Evolutionary conservation across 192 early-diverging fungal species (phyloP).

Genomic region (Podila minutissima): DNA sequence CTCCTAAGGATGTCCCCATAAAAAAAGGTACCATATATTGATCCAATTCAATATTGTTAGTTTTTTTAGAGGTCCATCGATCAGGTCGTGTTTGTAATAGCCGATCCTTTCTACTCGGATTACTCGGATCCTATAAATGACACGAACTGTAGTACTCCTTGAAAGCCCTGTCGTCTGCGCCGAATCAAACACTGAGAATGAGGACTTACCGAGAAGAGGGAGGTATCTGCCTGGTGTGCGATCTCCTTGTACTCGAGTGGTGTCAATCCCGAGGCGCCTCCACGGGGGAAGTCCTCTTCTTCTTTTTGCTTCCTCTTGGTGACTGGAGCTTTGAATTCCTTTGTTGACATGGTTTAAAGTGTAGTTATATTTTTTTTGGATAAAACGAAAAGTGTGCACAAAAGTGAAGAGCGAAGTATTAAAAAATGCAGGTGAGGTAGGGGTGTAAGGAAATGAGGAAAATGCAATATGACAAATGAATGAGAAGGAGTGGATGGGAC

Average conservation of each 20-base stretch:
- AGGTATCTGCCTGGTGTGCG: constrained; percentile 76
- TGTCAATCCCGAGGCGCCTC: constrained; percentile 81
- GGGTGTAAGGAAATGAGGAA: background rate
- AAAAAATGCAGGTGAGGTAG: background rate
- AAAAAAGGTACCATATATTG: background rate
- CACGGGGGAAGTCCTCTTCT: constrained; percentile 85
- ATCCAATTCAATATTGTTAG: background rate
- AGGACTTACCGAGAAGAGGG: constrained; percentile 64
- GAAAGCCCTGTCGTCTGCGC: background rate
- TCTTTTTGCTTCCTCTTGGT: constrained; percentile 53
- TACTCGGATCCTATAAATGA: no score
- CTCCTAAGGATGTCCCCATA: constrained; percentile 5
- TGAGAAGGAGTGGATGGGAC: background rate
- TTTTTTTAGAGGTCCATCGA: background rate
- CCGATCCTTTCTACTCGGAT: background rate
- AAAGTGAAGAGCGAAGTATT: background rate
- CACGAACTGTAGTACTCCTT: background rate
- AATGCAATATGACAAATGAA: background rate
- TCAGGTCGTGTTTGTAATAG: background rate
- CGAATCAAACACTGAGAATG: background rate
- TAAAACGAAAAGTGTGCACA: background rate
- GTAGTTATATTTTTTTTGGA: background rate
- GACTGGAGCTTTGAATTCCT: constrained; percentile 50
- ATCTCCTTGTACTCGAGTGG: constrained; percentile 87
- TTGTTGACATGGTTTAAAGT: constrained; percentile 26